Evolutionary conservation across 1,284 basidiomycete species (phyloP).

Genomic region (Trametes polyzona): DNA sequence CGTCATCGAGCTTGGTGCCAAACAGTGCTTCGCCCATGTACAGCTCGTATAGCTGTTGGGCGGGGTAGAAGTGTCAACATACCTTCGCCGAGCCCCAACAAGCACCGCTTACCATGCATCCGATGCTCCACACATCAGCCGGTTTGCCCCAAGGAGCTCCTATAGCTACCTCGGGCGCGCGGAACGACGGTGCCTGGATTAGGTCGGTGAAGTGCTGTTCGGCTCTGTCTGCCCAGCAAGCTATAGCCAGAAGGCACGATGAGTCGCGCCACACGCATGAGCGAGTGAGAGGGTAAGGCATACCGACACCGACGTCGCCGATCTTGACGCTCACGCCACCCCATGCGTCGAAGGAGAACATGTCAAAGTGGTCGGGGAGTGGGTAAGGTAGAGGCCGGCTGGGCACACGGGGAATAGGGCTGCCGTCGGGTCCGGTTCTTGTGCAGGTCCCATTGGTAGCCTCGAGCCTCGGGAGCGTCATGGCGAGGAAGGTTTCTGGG

Average conservation of each 20-base stretch:
- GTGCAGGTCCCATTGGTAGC: neutral
- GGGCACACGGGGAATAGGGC: neutral
- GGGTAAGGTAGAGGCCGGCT: slow-evolving; percentile 1
- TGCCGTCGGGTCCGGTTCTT: neutral
- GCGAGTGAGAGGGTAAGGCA: neutral
- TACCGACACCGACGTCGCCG: slow-evolving; percentile 9
- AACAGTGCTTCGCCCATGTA: slow-evolving; percentile 6
- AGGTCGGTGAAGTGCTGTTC: neutral
- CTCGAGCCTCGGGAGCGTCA: neutral
- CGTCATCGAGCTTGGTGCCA: neutral
- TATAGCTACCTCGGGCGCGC: slow-evolving; percentile 4
- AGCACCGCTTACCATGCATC: slow-evolving; percentile 1
- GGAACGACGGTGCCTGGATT: slow-evolving; percentile 1
- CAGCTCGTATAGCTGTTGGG: slow-evolving; percentile 5
- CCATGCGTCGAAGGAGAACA: slow-evolving; percentile 3
- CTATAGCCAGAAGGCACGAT: neutral
- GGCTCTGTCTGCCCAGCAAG: slow-evolving; percentile 2
- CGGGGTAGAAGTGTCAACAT: neutral
- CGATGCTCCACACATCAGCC: slow-evolving; percentile 4
- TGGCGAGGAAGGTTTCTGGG: neutral
- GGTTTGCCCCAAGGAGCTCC: slow-evolving; percentile 8
- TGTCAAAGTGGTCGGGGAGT: slow-evolving; percentile 2
- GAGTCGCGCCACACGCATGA: neutral
- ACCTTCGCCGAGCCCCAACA: neutral
- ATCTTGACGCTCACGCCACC: neutral